Evolutionary conservation across 352 stramenopile species (phyloP), one percentile per base, ranked within the genome.

Genomic region (Globisporangium yorkense): DNA sequence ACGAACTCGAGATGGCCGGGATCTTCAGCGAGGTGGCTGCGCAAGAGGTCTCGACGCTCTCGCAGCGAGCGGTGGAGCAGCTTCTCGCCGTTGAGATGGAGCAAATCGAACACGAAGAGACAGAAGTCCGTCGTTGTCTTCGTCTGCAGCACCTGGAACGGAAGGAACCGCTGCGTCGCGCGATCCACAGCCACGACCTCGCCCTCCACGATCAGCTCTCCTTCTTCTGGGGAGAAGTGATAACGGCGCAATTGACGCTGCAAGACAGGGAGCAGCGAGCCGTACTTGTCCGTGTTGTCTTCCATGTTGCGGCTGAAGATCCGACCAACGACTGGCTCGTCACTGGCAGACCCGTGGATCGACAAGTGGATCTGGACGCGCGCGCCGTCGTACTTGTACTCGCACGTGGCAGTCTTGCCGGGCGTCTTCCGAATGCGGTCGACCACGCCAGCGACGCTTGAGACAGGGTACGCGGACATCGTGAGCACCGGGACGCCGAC

Each of bases 281-380:
- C 74, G 57, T 87, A 92, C 50, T 86, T 75, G 0, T 76, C 71
- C 2, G 84, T 91, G 37, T 85, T 78, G 54, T 89, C 73, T 48
- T 94, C 84, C 75, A 91, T 88, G 59, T 92, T 94, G 31, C 84
- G 80, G 57, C 84, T 94, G 63, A 94, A 94, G 37, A 94, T 78
- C 37, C 73, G 74, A n/a, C 70, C 39, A 15, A 72, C 53, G 3
- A 31, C 16, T 4, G 21, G 27, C 0, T 37, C 13, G 0, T 47
- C 24, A 3, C 9, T 29, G 10, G 55, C 39, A 18, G 16, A 21
- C 35, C n/a, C 46, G 20, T 16, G 51, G 12, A 27, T 12, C 12
- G 65, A 61, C 41, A 87, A 57, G 57, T 94, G 84, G 15, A 92
- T 67, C 50, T 94, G 84, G 18, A 94, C 78, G 18, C 84, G 80